These are phyloP conservation scores for Madurella mycetomatis DNA, from an alignment of 2,329 filamentous ascomycete genomes.

Conservation along the genomic window DNA sequence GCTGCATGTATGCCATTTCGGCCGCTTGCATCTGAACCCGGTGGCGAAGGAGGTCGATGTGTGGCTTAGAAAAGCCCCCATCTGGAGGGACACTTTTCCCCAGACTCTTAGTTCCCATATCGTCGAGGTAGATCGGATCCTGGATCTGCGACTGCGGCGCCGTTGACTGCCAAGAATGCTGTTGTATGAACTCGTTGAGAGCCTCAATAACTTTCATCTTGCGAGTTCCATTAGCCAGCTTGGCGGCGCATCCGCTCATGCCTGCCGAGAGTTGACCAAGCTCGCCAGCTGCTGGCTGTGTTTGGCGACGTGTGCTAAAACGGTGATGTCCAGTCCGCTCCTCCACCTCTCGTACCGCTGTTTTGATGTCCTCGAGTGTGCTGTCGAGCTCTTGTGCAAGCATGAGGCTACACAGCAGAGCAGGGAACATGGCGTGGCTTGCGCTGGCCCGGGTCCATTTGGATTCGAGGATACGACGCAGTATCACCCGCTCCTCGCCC, in stretches of 20 bases:
- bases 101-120: no score
- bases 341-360: conserved; percentile 33
- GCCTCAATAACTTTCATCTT: conserved; percentile 35
- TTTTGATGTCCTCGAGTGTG: conserved; percentile 32
- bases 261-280: conserved; percentile 31
- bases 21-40: conserved; percentile 34
- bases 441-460: conserved; percentile 29
- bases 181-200: conserved; percentile 31
- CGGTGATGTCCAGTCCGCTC: conserved; percentile 33
- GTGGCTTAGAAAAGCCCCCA: background rate
- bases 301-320: conserved; percentile 29
- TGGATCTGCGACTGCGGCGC: background rate
- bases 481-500: conserved; percentile 24
- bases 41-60: conserved; percentile 29
- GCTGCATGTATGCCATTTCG: conserved; percentile 35
- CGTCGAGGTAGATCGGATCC: no score
- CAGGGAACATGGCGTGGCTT: conserved; percentile 34
- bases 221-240: conserved; percentile 35
- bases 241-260: conserved; percentile 34
- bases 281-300: conserved; percentile 29
- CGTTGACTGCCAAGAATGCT: conserved; percentile 1
- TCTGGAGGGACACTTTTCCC: no score
- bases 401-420: conserved; percentile 32
- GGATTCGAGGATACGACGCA: conserved; percentile 26
- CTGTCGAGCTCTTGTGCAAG: conserved; percentile 33